A percentile compares a stretch with the other conserved stretches of the same genome.
Evolutionary conservation across 495 filamentous ascomycete species (phyloP).

Genomic region (Hypoxylon rickii): DNA sequence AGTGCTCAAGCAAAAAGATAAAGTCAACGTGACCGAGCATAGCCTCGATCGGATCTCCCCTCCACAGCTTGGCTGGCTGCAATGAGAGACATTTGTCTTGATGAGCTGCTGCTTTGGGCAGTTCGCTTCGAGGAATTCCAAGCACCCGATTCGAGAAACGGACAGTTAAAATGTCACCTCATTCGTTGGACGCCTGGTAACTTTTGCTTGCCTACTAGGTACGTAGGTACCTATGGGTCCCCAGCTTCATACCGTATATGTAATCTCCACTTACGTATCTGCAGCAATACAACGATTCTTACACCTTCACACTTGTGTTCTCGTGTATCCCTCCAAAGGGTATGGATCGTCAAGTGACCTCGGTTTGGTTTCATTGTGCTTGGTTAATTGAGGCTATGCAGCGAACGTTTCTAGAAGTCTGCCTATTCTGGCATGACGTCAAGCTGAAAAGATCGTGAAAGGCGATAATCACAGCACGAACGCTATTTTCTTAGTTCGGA

Average conservation of each 20-base stretch:
- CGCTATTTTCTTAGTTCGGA: not conserved
- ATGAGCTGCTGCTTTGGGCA: slow-evolving; percentile 13
- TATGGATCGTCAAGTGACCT: too few species aligned
- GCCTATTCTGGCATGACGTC: slow-evolving; percentile 19
- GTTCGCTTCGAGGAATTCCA: not conserved
- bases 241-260: too few species aligned
- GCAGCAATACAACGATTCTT: too few species aligned
- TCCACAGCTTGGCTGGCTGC: slow-evolving; percentile 7
- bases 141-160: not conserved
- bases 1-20: too few species aligned
- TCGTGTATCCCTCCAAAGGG: too few species aligned
- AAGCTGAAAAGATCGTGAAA: not conserved
- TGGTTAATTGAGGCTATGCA: slow-evolving; percentile 2
- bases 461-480: too few species aligned
- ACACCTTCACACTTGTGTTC: too few species aligned
- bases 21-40: slow-evolving; percentile 22
- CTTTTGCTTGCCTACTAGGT: too few species aligned
- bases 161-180: too few species aligned
- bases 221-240: too few species aligned
- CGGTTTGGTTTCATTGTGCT: not conserved
- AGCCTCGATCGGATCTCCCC: slow-evolving; percentile 18
- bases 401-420: slow-evolving; percentile 20
- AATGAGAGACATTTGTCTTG: not conserved
- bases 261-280: too few species aligned
- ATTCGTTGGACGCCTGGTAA: too few species aligned